Conservation (phyloP, 495 filamentous ascomycete species). For the Trypethelium eluteriae region DNA sequence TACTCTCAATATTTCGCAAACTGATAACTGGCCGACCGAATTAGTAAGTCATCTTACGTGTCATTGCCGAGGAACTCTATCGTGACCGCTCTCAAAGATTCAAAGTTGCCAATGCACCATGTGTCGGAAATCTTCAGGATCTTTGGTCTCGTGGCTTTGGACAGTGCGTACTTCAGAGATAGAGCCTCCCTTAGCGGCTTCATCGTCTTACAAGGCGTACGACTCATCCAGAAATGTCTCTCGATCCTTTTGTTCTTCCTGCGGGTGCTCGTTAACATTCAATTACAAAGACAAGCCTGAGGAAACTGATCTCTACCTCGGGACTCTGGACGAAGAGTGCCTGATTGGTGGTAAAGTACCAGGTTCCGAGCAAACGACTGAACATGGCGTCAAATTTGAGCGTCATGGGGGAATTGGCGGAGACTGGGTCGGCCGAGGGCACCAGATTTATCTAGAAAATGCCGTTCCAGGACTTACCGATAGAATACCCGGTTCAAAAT, state of each 20-base stretch:
- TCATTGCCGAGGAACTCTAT: not conserved
- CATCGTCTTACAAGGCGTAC: slow-evolving; percentile 23
- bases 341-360: slow-evolving; percentile 28
- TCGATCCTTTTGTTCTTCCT: slow-evolving; percentile 31
- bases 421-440: slow-evolving; percentile 17
- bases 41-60: not conserved
- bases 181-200: slow-evolving; percentile 23
- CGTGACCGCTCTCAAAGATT: slow-evolving; percentile 13
- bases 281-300: slow-evolving; percentile 18
- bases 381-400: slow-evolving; percentile 23
- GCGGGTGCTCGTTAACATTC: slow-evolving; percentile 30
- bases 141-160: slow-evolving; percentile 31
- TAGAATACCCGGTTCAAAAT: slow-evolving; percentile 22
- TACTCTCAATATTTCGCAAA: slow-evolving; percentile 32
- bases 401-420: slow-evolving; percentile 22
- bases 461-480: slow-evolving; percentile 26
- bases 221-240: slow-evolving; percentile 21
- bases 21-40: slow-evolving; percentile 30
- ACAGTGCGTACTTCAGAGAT: slow-evolving; percentile 27
- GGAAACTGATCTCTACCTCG: slow-evolving; percentile 29
- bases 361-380: slow-evolving; percentile 24
- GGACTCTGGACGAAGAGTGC: slow-evolving; percentile 34
- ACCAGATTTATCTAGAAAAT: slow-evolving; percentile 27
- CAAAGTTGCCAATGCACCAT: slow-evolving; percentile 42
- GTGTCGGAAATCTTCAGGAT: slow-evolving; percentile 38